Evolutionary conservation across 768 basidiomycete species (phyloP).

Genomic region (Aureoboletus auriporus): DNA sequence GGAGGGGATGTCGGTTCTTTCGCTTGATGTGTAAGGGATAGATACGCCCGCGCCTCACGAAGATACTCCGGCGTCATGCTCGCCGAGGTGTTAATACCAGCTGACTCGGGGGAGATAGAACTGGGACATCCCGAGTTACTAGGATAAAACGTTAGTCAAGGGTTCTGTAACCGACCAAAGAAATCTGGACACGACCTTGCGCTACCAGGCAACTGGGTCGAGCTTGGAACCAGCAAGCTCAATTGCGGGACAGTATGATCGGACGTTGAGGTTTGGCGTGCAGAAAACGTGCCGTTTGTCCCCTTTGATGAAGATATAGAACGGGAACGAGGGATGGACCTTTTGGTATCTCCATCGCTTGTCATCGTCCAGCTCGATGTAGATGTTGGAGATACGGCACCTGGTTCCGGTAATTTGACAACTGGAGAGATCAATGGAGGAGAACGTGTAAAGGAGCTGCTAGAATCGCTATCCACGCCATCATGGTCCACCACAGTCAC

Average conservation of each 20-base stretch:
- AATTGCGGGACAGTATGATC: slow-evolving; percentile 21
- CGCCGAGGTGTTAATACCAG: slow-evolving; percentile 27
- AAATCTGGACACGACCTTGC: slow-evolving; percentile 12
- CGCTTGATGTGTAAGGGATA: slow-evolving; percentile 25
- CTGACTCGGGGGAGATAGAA: slow-evolving; percentile 32
- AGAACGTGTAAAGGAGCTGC: slow-evolving; percentile 23
- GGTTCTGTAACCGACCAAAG: not conserved
- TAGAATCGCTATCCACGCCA: slow-evolving; percentile 17
- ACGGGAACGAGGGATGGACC: slow-evolving; percentile 7
- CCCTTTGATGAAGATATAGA: slow-evolving; percentile 10
- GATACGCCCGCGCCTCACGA: slow-evolving; percentile 31
- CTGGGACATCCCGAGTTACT: slow-evolving; percentile 27
- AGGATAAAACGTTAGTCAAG: slow-evolving; percentile 4
- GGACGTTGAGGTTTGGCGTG: slow-evolving; percentile 4
- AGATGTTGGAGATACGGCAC: slow-evolving; percentile 16
- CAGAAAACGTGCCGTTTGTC: slow-evolving; percentile 4
- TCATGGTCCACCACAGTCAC: slow-evolving; percentile 8
- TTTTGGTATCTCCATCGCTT: slow-evolving; percentile 19
- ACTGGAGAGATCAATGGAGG: slow-evolving; percentile 27
- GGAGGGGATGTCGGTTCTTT: slow-evolving; percentile 11
- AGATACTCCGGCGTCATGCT: slow-evolving; percentile 31
- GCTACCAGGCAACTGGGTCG: slow-evolving; percentile 6
- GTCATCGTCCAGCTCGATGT: slow-evolving; percentile 29
- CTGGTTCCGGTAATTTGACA: slow-evolving; percentile 27
- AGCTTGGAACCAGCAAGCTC: slow-evolving; percentile 26